phyloP scores from a whole-genome alignment of 2,329 filamentous ascomycete species.

The Lachnellula arida region DNA sequence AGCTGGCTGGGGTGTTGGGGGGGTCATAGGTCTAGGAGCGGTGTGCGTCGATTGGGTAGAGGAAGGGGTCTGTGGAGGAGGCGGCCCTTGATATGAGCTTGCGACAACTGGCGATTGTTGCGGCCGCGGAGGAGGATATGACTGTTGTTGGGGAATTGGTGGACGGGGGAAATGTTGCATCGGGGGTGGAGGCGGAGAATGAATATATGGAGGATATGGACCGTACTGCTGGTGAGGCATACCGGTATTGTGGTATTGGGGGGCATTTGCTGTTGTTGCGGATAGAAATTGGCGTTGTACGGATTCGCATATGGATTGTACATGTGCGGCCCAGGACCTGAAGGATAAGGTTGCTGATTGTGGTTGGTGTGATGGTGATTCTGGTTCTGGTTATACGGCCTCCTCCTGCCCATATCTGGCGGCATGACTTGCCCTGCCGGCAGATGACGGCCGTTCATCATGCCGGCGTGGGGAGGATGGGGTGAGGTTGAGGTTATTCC shows the following conservation, averaged over 20 bases:
- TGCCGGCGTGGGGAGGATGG: conserved; percentile 56
- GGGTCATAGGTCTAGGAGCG: conserved; percentile 37
- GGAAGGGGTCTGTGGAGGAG: conserved; percentile 37
- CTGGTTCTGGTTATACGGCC: conserved; percentile 31
- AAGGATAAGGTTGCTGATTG: conserved; percentile 40
- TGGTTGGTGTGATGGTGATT: conserved; percentile 35
- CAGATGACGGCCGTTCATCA: conserved; percentile 74
- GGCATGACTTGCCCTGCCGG: conserved; percentile 62
- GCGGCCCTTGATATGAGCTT: conserved; percentile 50
- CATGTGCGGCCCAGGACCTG: conserved; percentile 35
- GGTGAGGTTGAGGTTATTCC: conserved; percentile 12
- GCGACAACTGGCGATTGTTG: conserved; percentile 50
- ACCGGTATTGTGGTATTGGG: conserved; percentile 51
- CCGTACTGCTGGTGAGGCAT: conserved; percentile 45
- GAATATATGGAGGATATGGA: conserved; percentile 39
- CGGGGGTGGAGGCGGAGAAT: conserved; percentile 44
- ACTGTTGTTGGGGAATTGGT: conserved; percentile 28
- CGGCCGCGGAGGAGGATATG: conserved; percentile 40
- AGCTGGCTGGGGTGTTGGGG: conserved; percentile 40
- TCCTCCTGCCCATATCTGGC: conserved; percentile 30
- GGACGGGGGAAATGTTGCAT: conserved; percentile 51
- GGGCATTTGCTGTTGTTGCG: conserved; percentile 52
- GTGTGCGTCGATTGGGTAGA: conserved; percentile 31
- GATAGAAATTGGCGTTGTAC: conserved; percentile 47
- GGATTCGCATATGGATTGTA: conserved; percentile 47